These are phyloP conservation scores for Parachlorella kessleri DNA, from an alignment of 139 green algal genomes.

Conservation along the genomic window DNA sequence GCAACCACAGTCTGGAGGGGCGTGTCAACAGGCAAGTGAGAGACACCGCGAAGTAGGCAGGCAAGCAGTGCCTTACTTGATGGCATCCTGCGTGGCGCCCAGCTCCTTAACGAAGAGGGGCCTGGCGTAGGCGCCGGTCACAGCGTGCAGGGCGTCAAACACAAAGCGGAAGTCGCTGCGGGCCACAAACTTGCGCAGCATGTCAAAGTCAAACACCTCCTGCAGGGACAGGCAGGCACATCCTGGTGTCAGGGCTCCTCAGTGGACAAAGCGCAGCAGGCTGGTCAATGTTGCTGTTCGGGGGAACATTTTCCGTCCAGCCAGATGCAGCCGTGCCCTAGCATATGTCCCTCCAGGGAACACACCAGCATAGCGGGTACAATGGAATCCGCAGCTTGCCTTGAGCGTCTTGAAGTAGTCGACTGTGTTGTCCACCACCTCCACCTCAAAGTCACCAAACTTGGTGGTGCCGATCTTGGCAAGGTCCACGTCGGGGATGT, in stretches of 20 bases:
- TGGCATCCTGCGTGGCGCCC: slow-evolving; percentile 53
- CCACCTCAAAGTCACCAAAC: slow-evolving; percentile 94
- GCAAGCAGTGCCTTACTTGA: no score
- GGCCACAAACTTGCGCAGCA: slow-evolving; percentile 83
- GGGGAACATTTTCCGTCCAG: no score
- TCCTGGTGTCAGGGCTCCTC: no score
- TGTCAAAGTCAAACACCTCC: slow-evolving; percentile 96
- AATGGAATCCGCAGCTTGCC: no score
- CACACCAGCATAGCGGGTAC: no score
- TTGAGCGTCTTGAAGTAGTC: slow-evolving; percentile 93
- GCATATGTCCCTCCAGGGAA: no score
- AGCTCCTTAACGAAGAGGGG: slow-evolving; percentile 92
- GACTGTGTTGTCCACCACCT: slow-evolving; percentile 91
- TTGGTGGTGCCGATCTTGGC: slow-evolving; percentile 70
- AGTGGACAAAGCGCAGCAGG: no score
- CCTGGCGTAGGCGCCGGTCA: slow-evolving; percentile 95
- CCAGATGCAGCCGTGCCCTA: no score
- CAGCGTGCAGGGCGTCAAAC: slow-evolving; percentile 97
- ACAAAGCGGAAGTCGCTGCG: slow-evolving; percentile 90
- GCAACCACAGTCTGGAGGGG: no score
- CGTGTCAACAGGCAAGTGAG: neutral
- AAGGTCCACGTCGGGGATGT: slow-evolving; percentile 96
- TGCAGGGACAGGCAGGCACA: no score
- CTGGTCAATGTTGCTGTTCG: no score
- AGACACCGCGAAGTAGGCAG: no score